These are phyloP conservation scores for Cladosporium sp. DNA, from an alignment of 2,329 filamentous ascomycete genomes.

Conservation along the genomic window DNA sequence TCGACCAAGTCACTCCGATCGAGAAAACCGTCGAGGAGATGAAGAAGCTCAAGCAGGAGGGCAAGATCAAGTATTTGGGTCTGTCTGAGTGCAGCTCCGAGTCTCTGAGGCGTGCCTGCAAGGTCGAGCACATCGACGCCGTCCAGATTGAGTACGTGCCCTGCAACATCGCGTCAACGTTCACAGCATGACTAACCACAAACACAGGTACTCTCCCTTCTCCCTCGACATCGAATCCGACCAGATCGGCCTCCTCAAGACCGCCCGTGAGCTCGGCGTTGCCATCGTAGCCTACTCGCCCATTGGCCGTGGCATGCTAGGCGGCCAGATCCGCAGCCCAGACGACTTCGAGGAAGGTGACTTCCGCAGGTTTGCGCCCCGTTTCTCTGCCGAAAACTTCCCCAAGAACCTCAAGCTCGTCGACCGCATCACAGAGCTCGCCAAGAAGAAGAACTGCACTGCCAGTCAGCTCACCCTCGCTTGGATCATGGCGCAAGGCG, in stretches of 20 bases:
- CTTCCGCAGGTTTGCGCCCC: slow-evolving; percentile 44
- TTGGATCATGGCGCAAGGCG: slow-evolving; percentile 57
- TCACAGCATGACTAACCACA: neutral
- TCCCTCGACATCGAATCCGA: slow-evolving; percentile 56
- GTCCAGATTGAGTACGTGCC: slow-evolving; percentile 47
- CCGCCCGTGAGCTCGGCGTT: slow-evolving; percentile 56
- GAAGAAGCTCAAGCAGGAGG: slow-evolving; percentile 47
- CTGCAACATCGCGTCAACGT: neutral
- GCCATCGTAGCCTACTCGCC: slow-evolving; percentile 57
- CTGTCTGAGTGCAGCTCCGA: slow-evolving; percentile 49
- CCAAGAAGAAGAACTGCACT: slow-evolving; percentile 52
- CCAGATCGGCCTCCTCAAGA: slow-evolving; percentile 47
- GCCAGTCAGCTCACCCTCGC: slow-evolving; percentile 57
- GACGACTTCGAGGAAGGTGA: slow-evolving; percentile 49
- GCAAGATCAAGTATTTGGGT: slow-evolving; percentile 56
- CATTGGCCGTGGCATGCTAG: slow-evolving; percentile 56
- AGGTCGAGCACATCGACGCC: slow-evolving; percentile 48
- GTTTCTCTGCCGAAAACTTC: slow-evolving; percentile 52
- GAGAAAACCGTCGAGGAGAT: slow-evolving; percentile 49
- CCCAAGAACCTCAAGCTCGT: slow-evolving; percentile 54
- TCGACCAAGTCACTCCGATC: slow-evolving; percentile 42
- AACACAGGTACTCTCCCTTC: slow-evolving; percentile 44
- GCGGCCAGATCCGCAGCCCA: slow-evolving; percentile 44
- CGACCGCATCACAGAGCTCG: slow-evolving; percentile 47
- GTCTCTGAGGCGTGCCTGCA: slow-evolving; percentile 49